Conservation (phyloP, 1,139 yeast genomes). For the Yueomyces sp. region DNA sequence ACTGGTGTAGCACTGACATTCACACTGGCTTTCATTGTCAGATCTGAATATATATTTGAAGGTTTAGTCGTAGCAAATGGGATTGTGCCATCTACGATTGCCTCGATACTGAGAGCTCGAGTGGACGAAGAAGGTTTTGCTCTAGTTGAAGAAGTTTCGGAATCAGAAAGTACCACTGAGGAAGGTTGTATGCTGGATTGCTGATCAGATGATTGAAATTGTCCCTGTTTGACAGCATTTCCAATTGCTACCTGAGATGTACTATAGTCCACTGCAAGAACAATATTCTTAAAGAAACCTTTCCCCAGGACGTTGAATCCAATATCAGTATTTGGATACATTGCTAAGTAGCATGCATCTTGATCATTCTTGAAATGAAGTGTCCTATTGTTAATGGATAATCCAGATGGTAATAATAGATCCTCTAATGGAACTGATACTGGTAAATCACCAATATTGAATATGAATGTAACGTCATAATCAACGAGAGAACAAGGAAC, state of each 20-base stretch:
- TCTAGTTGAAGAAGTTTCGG: neutral
- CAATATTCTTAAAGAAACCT: constrained; percentile 43
- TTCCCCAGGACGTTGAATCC: constrained; percentile 55
- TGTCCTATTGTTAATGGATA: constrained; percentile 12
- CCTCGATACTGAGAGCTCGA: constrained; percentile 6
- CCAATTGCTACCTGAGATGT: constrained; percentile 48
- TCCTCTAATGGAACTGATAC: constrained; percentile 43
- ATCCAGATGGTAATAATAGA: constrained; percentile 33
- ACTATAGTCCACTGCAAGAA: constrained; percentile 57
- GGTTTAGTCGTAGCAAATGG: constrained; percentile 36
- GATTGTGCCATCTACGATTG: constrained; percentile 32
- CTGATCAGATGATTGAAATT: neutral
- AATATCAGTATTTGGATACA: constrained; percentile 36
- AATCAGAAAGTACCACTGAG: neutral
- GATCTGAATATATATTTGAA: constrained; percentile 13
- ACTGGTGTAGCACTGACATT: neutral
- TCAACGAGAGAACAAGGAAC: constrained; percentile 45
- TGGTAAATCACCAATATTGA: constrained; percentile 40
- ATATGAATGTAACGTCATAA: constrained; percentile 42
- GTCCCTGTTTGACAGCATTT: constrained; percentile 19
- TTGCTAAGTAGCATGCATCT: constrained; percentile 46
- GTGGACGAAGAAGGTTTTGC: neutral
- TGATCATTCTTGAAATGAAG: constrained; percentile 42
- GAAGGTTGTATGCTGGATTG: neutral
- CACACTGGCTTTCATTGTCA: neutral